These are phyloP conservation scores for Paralagenidium karlingii DNA, from an alignment of 352 stramenopile species.

Conservation along the genomic window DNA sequence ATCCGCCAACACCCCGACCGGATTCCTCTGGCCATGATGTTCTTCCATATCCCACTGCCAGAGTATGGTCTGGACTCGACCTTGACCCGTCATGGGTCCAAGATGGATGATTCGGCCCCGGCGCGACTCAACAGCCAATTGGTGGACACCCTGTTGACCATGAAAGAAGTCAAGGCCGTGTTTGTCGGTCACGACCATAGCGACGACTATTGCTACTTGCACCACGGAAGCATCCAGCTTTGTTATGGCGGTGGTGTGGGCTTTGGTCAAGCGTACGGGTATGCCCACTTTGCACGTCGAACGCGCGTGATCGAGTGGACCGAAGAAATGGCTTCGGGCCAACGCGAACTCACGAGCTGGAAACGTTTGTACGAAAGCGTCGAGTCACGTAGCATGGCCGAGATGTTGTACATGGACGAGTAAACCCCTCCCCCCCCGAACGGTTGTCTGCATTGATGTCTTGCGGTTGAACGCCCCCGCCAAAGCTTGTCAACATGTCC, in stretches of 20 bases:
- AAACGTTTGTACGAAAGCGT: too few relatives aligned
- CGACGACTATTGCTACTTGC: slow-evolving; percentile 15
- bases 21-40: slow-evolving; percentile 33
- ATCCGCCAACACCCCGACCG: too few relatives aligned
- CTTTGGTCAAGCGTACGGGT: slow-evolving; percentile 8
- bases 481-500: too few relatives aligned
- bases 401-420: too few relatives aligned
- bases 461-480: too few relatives aligned
- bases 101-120: slow-evolving; percentile 20
- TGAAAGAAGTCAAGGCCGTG: slow-evolving; percentile 42
- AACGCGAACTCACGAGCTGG: slow-evolving; percentile 9
- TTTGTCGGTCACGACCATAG: slow-evolving; percentile 51
- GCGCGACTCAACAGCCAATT: slow-evolving; percentile 25
- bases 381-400: too few relatives aligned
- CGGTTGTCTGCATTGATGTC: too few relatives aligned
- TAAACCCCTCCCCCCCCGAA: too few relatives aligned
- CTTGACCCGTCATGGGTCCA: slow-evolving; percentile 13
- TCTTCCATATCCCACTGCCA: slow-evolving; percentile 49
- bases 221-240: slow-evolving; percentile 9
- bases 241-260: slow-evolving; percentile 18
- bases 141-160: slow-evolving; percentile 20
- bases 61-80: slow-evolving; percentile 26
- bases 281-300: neutral
- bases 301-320: slow-evolving; percentile 11
- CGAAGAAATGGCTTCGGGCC: slow-evolving; percentile 13